Evolutionary conservation across 169 alveolate species (phyloP).

Genomic region (Cystoisospora suis): DNA sequence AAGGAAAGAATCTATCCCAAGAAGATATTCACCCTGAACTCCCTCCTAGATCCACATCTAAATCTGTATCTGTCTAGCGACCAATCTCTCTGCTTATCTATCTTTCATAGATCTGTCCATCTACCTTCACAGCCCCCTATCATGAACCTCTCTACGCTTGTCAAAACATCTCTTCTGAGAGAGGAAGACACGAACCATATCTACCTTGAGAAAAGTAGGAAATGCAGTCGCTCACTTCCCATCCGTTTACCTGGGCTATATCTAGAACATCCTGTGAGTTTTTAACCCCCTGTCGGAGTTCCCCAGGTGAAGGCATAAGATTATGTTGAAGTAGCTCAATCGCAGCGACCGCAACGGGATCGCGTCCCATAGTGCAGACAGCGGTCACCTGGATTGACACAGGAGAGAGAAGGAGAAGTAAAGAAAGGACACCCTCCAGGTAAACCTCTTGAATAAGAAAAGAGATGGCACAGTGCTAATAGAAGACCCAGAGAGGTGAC

Average conservation of each 20-base stretch:
- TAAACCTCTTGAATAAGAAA: too few species aligned
- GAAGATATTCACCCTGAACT: too few species aligned
- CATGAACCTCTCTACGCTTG: too few species aligned
- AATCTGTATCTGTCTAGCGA: too few species aligned
- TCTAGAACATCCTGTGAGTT: slow-evolving; percentile 46
- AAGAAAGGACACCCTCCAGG: not conserved
- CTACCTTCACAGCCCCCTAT: too few species aligned
- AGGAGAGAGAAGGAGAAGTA: not conserved
- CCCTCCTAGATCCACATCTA: too few species aligned
- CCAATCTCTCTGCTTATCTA: too few species aligned
- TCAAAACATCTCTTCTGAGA: too few species aligned
- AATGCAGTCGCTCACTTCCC: too few species aligned
- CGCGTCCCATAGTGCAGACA: slow-evolving; percentile 61
- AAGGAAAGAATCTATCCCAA: too few species aligned
- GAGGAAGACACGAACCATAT: not conserved
- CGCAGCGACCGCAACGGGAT: slow-evolving; percentile 63
- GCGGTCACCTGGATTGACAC: slow-evolving; percentile 54
- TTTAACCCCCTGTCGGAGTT: slow-evolving; percentile 58
- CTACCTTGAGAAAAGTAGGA: not conserved
- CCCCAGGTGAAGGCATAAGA: slow-evolving; percentile 61
- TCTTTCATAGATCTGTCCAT: too few species aligned
- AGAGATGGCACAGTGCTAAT: too few species aligned
- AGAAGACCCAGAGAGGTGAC: not conserved
- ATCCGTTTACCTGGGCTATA: slow-evolving; percentile 40
- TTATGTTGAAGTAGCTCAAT: slow-evolving; percentile 46